Evolutionary conservation across 139 green algal genomes (phyloP), one percentile per base, ranked within the genome.

Genomic region (Tetratostichococcus sp.): DNA sequence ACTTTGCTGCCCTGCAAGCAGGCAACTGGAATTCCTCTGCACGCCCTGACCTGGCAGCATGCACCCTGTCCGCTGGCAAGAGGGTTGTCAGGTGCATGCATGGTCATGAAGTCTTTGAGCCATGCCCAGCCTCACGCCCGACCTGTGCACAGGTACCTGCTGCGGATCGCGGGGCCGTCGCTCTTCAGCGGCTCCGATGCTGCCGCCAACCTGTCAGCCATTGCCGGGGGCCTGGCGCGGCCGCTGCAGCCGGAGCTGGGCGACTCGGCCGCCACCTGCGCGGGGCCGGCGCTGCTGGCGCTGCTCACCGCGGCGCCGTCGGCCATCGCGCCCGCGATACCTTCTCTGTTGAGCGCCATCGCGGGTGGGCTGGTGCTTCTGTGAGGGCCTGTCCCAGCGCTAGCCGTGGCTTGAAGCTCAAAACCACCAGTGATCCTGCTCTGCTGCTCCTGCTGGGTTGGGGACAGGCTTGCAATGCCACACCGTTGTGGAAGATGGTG

Each of bases 191-290:
- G 70, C 1, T 57, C 57, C 19, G 22, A 65, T 59, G 59, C 73
- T 19, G 71, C 50, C 30, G 74, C 71, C 23, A 69, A 68, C 14
- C 79, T 89, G 25, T 34, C 58, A 0, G 59, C 75, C 22, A 32
- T 86, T 34, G 67, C 87, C 69, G 35, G 74, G n/a, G 80, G 76
- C 0, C 59, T 86, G 62, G 75, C 71, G 35, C 75, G 59, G 30
- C 79, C 87, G 69, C 79, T 89, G 65, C 30, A 74, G 19, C 85
- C 82, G 17, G 75, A 74, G 35, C 66, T 86, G 33, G 78, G 83
- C 35, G 82, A 89, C 65, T 78, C 70, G 1, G 77, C 83, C 4
- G 74, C 72, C 16, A 65, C 80, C 3, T 81, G 79, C 39, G 83
- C 82, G 30, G 84, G 86, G 35, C 35, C 25, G 25, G 21, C 33